Evolutionary conservation across 306 rosid species (phyloP).

Genomic region (Cajanus cajan): DNA sequence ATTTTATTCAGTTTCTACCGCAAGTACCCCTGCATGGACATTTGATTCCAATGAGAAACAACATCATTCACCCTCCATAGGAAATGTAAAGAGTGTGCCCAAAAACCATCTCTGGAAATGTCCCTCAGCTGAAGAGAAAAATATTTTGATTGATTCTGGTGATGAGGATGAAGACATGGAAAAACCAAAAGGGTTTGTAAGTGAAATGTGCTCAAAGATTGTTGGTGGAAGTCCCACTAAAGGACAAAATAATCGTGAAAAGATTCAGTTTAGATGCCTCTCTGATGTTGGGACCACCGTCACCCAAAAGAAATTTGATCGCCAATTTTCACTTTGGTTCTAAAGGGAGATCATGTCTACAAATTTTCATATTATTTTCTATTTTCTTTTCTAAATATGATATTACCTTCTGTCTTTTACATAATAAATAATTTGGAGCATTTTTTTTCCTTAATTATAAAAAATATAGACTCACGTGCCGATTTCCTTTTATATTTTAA

Average conservation of each 20-base stretch:
- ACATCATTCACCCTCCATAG: not conserved
- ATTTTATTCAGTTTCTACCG: constrained; percentile 48
- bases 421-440: no score
- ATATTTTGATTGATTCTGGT: constrained; percentile 39
- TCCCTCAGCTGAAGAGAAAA: constrained; percentile 39
- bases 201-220: constrained; percentile 55
- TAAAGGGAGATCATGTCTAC: not conserved
- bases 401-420: no score
- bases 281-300: constrained; percentile 52
- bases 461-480: no score
- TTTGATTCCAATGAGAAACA: constrained; percentile 26
- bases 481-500: no score
- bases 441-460: no score
- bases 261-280: constrained; percentile 45
- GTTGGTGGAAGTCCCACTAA: not conserved
- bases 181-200: constrained; percentile 45
- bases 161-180: constrained; percentile 33
- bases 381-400: not conserved
- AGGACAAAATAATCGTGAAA: not conserved
- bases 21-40: constrained; percentile 27
- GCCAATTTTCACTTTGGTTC: constrained; percentile 57
- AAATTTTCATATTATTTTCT: not conserved
- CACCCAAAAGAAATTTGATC: constrained; percentile 37
- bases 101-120: constrained; percentile 45
- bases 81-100: constrained; percentile 5